These are phyloP conservation scores for Coleophoma cylindrospora DNA, from an alignment of 2,329 filamentous ascomycete species.

Conservation along the genomic window DNA sequence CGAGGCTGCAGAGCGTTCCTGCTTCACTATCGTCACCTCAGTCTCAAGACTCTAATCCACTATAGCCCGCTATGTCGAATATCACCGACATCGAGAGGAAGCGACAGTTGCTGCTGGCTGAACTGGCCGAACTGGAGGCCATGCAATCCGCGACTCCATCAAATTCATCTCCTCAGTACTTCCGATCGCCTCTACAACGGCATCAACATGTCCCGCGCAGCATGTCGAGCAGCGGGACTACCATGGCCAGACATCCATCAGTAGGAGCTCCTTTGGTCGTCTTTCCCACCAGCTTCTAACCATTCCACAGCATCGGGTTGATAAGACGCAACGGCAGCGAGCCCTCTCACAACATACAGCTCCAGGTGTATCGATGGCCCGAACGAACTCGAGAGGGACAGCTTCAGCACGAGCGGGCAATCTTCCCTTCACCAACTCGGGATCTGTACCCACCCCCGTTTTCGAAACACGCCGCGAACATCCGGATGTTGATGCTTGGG, in stretches of 20 bases:
- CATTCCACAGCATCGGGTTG: slow-evolving; percentile 21
- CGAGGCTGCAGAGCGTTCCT: background rate
- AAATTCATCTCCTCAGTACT: slow-evolving; percentile 5
- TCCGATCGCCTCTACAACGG: slow-evolving; percentile 22
- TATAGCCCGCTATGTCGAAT: background rate
- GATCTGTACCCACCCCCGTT: slow-evolving; percentile 17
- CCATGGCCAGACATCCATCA: slow-evolving; percentile 20
- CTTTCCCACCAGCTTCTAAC: slow-evolving; percentile 9
- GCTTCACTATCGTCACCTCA: background rate
- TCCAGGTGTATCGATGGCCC: slow-evolving; percentile 17
- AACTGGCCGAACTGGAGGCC: slow-evolving; percentile 21
- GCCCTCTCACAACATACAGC: slow-evolving; percentile 23
- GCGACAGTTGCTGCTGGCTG: slow-evolving; percentile 16
- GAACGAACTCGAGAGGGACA: slow-evolving; percentile 20
- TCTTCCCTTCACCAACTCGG: slow-evolving; percentile 20
- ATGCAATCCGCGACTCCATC: slow-evolving; percentile 12
- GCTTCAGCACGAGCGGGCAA: slow-evolving; percentile 18
- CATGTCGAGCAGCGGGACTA: slow-evolving; percentile 20
- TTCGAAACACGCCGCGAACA: slow-evolving; percentile 17
- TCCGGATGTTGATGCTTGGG: slow-evolving; percentile 19
- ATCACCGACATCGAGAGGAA: slow-evolving; percentile 8
- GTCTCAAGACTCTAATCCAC: background rate
- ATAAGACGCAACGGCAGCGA: slow-evolving; percentile 12
- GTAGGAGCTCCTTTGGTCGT: slow-evolving; percentile 17
- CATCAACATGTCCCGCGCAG: slow-evolving; percentile 22